Percentiles rank a stretch among this genome's conserved stretches.
Conservation (phyloP, 176 grass and related monocot genomes). For the Oryza glumipatula region DNA sequence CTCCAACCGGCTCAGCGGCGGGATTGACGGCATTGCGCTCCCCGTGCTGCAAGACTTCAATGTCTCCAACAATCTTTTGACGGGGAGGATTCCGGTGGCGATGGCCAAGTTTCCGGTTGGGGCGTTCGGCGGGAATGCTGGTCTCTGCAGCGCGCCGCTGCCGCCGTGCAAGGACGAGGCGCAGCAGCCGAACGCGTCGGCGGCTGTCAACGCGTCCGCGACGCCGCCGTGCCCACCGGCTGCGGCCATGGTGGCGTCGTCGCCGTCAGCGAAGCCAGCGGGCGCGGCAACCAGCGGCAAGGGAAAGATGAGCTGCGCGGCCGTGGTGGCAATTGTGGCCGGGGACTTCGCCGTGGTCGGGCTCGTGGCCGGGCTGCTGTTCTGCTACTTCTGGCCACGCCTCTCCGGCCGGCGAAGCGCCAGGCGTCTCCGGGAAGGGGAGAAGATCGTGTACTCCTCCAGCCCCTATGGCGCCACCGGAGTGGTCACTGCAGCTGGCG, state of each 20-base stretch:
- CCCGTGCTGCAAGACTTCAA: constrained; percentile 77
- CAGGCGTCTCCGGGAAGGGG: constrained; percentile 70
- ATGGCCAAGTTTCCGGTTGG: constrained; percentile 49
- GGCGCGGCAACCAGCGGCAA: constrained; percentile 30
- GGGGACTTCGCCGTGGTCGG: constrained; percentile 84
- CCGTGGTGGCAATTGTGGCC: constrained; percentile 73
- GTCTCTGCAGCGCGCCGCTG: constrained; percentile 70
- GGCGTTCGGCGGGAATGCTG: constrained; percentile 55
- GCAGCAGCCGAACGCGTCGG: constrained; percentile 38
- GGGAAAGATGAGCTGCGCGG: constrained; percentile 66
- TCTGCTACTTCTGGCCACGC: constrained; percentile 97
- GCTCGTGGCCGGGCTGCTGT: constrained; percentile 74
- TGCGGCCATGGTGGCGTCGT: constrained; percentile 51
- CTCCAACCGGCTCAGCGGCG: constrained; percentile 64
- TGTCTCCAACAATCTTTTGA: constrained; percentile 68
- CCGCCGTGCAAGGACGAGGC: constrained; percentile 51
- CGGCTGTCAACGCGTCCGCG: constrained; percentile 37
- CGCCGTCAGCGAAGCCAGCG: constrained; percentile 50
- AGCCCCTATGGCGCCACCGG: constrained; percentile 74
- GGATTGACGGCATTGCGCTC: constrained; percentile 55
- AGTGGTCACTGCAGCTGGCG: constrained; percentile 28
- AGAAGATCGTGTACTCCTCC: constrained; percentile 98
- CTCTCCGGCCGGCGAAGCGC: constrained; percentile 54
- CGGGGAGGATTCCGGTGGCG: constrained; percentile 60
- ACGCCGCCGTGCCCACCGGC: constrained; percentile 46